Evolutionary conservation across 345 rosid species (phyloP).

Genomic region (Raphanus sativus): DNA sequence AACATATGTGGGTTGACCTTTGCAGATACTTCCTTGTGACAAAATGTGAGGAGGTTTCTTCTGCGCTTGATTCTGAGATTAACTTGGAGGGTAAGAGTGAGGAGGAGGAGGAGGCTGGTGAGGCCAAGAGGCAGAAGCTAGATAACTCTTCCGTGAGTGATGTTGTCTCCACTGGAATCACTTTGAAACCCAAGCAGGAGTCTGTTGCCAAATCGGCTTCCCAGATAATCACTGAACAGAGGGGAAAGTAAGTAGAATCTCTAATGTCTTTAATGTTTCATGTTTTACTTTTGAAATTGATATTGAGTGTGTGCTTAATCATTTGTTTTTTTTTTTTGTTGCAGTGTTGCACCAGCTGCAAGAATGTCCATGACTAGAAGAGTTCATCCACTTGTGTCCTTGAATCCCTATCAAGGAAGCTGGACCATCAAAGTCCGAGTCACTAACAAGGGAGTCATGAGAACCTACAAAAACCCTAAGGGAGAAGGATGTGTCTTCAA

Average conservation of each 20-base stretch:
- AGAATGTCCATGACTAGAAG: conserved; percentile 89
- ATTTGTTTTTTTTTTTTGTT: background rate
- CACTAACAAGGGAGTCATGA: conserved; percentile 84
- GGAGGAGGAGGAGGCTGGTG: conserved; percentile 44
- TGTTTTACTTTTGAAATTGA: too few relatives aligned
- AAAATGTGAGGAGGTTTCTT: conserved; percentile 68
- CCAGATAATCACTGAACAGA: conserved; percentile 74
- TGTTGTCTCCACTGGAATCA: conserved; percentile 41
- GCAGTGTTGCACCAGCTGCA: conserved; percentile 80
- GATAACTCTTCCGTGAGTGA: conserved; percentile 40
- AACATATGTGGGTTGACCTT: background rate
- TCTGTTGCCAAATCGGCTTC: conserved; percentile 71
- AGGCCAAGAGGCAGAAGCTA: conserved; percentile 47
- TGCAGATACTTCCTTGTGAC: conserved; percentile 71
- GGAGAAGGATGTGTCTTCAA: conserved; percentile 98
- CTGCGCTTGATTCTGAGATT: conserved; percentile 70
- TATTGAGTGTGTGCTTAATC: background rate
- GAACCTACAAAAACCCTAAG: conserved; percentile 76
- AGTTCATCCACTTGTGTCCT: conserved; percentile 86
- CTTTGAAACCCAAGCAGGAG: conserved; percentile 72
- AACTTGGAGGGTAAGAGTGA: conserved; percentile 34
- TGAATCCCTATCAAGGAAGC: conserved; percentile 94
- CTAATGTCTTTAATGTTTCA: background rate
- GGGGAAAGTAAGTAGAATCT: conserved; percentile 53
- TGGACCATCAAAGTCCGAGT: conserved; percentile 94